Conservation (phyloP, 768 basidiomycete species). For the Macrolepiota albuminosa region DNA sequence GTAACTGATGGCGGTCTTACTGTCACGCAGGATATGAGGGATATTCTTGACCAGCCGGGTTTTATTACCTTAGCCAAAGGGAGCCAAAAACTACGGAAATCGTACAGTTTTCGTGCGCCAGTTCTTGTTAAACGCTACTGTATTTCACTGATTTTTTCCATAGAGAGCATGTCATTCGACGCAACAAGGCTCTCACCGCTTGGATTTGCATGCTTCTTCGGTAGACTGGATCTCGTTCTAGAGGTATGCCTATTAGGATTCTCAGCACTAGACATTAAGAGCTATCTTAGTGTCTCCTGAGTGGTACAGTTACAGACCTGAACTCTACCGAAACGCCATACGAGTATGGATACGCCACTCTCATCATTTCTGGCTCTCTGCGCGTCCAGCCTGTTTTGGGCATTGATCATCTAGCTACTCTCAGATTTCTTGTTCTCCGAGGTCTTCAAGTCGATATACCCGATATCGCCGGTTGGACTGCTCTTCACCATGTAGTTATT, state of each 20-base stretch:
- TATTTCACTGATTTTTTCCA: not conserved
- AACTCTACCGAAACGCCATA: constrained; percentile 37
- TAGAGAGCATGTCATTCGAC: constrained; percentile 23
- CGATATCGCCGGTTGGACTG: constrained; percentile 46
- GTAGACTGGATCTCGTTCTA: constrained; percentile 13
- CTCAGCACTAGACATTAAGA: not conserved
- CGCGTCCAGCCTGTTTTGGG: constrained; percentile 9
- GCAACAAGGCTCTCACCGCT: constrained; percentile 22
- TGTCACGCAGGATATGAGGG: not conserved
- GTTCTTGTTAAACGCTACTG: not conserved
- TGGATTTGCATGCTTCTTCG: constrained; percentile 23
- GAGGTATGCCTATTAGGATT: constrained; percentile 11
- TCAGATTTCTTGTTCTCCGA: constrained; percentile 31
- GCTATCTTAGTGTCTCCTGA: not conserved
- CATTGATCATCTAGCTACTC: not conserved
- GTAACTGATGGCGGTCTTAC: constrained; percentile 1
- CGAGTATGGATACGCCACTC: constrained; percentile 35
- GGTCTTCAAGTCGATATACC: constrained; percentile 35
- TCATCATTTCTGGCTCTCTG: constrained; percentile 37
- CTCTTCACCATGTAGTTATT: constrained; percentile 42
- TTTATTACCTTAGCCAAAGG: not conserved
- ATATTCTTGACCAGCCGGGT: not conserved
- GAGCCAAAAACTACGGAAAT: constrained; percentile 1
- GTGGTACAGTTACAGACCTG: constrained; percentile 27
- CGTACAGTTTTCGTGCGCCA: constrained; percentile 22